Evolutionary conservation across 768 basidiomycete genomes (phyloP).

Genomic region (Gloeostereum incarnatum): DNA sequence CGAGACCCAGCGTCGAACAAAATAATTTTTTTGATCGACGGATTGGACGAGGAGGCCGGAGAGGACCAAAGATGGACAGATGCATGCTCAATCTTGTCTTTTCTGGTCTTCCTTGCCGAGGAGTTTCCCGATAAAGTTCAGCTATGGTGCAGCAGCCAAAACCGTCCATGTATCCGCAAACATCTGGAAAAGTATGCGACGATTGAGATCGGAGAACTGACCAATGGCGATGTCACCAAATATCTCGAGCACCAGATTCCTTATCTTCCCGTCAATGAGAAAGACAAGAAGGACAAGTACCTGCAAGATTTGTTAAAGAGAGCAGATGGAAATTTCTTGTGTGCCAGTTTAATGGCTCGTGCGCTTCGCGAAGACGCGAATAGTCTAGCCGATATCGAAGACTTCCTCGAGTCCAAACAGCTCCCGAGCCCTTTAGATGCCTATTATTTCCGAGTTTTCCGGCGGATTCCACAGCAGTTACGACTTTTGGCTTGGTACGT

Average conservation of each 20-base stretch:
- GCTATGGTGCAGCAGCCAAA: slow-evolving; percentile 16
- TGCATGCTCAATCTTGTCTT: slow-evolving; percentile 7
- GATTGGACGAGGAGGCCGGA: slow-evolving; percentile 16
- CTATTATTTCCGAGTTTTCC: slow-evolving; percentile 12
- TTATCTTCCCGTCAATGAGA: slow-evolving; percentile 2
- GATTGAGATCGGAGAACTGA: slow-evolving; percentile 6
- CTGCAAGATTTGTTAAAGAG: slow-evolving; percentile 3
- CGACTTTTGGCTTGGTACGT: slow-evolving; percentile 11
- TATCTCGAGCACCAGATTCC: slow-evolving; percentile 8
- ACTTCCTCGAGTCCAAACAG: slow-evolving; percentile 11
- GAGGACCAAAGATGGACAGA: slow-evolving; percentile 11
- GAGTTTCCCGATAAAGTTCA: slow-evolving; percentile 10
- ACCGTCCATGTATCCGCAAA: slow-evolving; percentile 8
- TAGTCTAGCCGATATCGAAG: too few relatives aligned
- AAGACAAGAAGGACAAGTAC: slow-evolving; percentile 1
- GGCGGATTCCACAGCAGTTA: slow-evolving; percentile 6
- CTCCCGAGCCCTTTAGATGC: slow-evolving; percentile 10
- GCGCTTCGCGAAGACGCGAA: slow-evolving; percentile 9
- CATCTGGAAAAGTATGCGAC: slow-evolving; percentile 6
- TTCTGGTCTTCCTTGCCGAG: slow-evolving; percentile 9
- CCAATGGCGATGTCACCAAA: slow-evolving; percentile 9
- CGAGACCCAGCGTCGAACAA: slow-evolving; percentile 5
- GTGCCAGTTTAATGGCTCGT: slow-evolving; percentile 16
- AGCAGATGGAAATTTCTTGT: slow-evolving; percentile 19
- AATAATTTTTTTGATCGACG: slow-evolving; percentile 16